Base-by-base conservation (phyloP, 805 yeast genomes). In the Priceomyces melissophilus region DNA sequence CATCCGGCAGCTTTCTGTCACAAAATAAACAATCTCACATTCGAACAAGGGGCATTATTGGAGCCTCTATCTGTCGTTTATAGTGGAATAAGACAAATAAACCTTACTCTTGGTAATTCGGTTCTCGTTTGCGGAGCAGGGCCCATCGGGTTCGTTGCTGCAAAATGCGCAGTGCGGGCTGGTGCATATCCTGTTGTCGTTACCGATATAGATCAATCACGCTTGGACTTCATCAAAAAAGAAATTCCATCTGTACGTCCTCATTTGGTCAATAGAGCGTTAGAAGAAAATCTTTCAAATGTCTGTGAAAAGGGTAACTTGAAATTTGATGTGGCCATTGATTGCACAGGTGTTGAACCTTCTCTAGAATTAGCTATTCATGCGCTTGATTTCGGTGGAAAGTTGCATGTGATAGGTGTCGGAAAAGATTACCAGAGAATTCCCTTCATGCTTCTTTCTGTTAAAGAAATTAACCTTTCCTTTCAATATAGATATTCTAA, bases 241-340 rank as follows among this genome's bases (percentile, higher is more conserved):
- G 48, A 47, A 35, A 48, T 46, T 16, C 81, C 81, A 10, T 63
- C 63, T 27, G 67, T 76, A 38, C 56, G 63, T 10, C 16, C 34
- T 33, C 67, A 80, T 1, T 72, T 75, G 35, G 60, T 63, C 43
- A 68, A 73, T 26, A 65, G 66, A 44, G 57, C 58, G 2, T 58
- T 52, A 39, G 53, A 56, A 31, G 74, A 72, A 33, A 74, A 69
- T 43, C 76, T 75, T 11, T 30, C 46, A 17, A 63, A 60, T 31
- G 61, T 67, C 30, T 59, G 35, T 23, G 23, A 27, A 14, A 23
- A 30, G 13, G 38, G 23, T 5, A 29, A 25, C 28, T 38, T 37
- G 67, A 42, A 50, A 50, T 29, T 37, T 65, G 30, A 69, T 55
- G 65, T 66, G 8, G 49, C 61, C 3, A 51, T 58, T 25, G 58